These are phyloP conservation scores for Elongisporangium prolatum DNA, from an alignment of 352 stramenopile species.

Conservation along the genomic window DNA sequence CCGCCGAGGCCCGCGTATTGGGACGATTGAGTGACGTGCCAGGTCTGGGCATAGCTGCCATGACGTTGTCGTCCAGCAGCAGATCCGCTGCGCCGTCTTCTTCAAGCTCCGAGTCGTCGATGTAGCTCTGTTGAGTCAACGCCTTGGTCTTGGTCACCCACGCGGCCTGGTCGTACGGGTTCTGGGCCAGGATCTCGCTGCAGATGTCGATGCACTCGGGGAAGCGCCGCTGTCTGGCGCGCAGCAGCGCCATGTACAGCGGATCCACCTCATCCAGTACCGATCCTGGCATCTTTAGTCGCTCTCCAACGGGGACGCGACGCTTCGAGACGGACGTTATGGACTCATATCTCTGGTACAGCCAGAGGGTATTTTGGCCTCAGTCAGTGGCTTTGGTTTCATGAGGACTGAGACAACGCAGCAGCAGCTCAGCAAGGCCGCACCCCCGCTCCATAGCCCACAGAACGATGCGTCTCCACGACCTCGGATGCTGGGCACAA, in stretches of 20 bases:
- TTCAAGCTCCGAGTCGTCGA: constrained; percentile 92
- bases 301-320: background rate
- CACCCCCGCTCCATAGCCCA: constrained; percentile 1
- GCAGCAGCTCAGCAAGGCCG: background rate
- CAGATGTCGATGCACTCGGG: constrained; percentile 81
- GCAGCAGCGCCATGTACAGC: constrained; percentile 84
- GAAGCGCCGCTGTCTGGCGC: constrained; percentile 71
- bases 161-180: constrained; percentile 86
- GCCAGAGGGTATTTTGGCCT: background rate
- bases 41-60: constrained; percentile 80
- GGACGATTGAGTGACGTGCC: constrained; percentile 87
- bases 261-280: constrained; percentile 77
- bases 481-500: constrained; percentile 28
- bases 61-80: constrained; percentile 92
- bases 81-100: constrained; percentile 88
- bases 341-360: background rate
- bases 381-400: background rate
- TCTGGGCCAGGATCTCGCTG: constrained; percentile 75
- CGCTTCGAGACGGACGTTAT: background rate
- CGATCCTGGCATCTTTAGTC: background rate
- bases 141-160: constrained; percentile 91
- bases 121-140: constrained; percentile 84
- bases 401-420: background rate
- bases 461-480: constrained; percentile 10
- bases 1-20: constrained; percentile 41